Conservation (phyloP, 495 filamentous ascomycete species). For the Gamarada debralockiae region DNA sequence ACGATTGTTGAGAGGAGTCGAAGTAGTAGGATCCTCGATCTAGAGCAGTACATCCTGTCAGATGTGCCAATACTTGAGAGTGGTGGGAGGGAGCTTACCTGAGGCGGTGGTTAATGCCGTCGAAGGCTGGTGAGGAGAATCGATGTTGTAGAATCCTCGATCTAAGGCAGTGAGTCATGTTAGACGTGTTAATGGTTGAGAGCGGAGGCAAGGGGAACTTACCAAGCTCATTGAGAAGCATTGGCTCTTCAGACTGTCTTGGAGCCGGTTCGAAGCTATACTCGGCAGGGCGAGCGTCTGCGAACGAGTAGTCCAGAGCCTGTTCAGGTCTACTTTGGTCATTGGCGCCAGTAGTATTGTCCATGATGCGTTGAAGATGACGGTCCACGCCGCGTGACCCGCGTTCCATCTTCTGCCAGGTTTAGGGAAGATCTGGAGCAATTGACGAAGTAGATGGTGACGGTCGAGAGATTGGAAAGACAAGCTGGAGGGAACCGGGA, state of each 20-base stretch:
- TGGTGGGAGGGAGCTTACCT: not conserved
- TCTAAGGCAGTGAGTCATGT: not conserved
- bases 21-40: not conserved
- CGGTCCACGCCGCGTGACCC: constrained; percentile 9
- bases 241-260: constrained; percentile 3
- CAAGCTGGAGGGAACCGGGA: too few species aligned
- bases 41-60: not conserved
- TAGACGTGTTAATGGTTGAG: not conserved
- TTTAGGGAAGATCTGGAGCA: not conserved
- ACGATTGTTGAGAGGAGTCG: not conserved
- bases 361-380: constrained; percentile 17
- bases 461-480: too few species aligned
- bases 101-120: constrained; percentile 1
- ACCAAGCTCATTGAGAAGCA: constrained; percentile 7
- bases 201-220: not conserved
- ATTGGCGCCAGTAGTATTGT: constrained; percentile 8
- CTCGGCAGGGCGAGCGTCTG: constrained; percentile 1
- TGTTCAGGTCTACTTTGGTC: not conserved
- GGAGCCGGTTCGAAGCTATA: constrained; percentile 6
- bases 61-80: not conserved
- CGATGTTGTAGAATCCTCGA: not conserved
- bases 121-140: not conserved
- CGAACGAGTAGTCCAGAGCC: not conserved
- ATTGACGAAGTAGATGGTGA: too few species aligned
- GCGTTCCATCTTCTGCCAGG: not conserved